Base-by-base conservation (phyloP, 805 yeast genomes). In the Ogataea trehalophila region DNA sequence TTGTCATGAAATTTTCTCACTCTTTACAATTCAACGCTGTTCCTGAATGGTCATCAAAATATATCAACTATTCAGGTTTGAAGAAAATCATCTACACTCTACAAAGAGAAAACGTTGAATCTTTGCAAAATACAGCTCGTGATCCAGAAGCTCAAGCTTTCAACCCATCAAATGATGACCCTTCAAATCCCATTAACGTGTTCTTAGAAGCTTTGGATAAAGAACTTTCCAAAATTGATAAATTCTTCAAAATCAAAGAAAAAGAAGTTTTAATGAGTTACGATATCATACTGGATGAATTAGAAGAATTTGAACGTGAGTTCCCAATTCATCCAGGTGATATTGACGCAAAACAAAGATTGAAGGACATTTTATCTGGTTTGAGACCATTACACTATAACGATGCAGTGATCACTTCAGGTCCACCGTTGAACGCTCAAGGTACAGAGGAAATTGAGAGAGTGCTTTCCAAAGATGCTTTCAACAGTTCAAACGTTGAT, bases 1-100 rank as follows among this genome's bases (percentile, higher is more conserved):
- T 34, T 15, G 42, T 20, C 26, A 92, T 92, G 99, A 92, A 92
- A 77, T 92, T 92, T 70, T 85, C 96, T 23, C 96, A 91, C 63
- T 87, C 79, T 34, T 61, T 75, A 39, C 46, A 44, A 17, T 39
- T 44, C 33, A 44, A 44, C 26, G 73, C 76, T n/a, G 80, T 75
- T 33, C 80, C 80, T 5, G 80, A 75, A 57, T 75, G 79, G 79
- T 68, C 67, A 52, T 79, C 74, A 44, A 54, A 63, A 41, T 75
- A 75, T 51, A 56, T 75, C 51, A 67, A 72, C 47, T 75, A 75
- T 52, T 68, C 75, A 8, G 72, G 73, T 13, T 63, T 83, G 52
- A 83, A 83, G 66, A 88, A 87, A 69, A 75, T 87, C 38, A 86
- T 91, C 29, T 92, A 91, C 65, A 73, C 82, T 16, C 73, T 92